Conservation (phyloP, 1,284 basidiomycete genomes). For the Afroboletus lepidellus region DNA sequence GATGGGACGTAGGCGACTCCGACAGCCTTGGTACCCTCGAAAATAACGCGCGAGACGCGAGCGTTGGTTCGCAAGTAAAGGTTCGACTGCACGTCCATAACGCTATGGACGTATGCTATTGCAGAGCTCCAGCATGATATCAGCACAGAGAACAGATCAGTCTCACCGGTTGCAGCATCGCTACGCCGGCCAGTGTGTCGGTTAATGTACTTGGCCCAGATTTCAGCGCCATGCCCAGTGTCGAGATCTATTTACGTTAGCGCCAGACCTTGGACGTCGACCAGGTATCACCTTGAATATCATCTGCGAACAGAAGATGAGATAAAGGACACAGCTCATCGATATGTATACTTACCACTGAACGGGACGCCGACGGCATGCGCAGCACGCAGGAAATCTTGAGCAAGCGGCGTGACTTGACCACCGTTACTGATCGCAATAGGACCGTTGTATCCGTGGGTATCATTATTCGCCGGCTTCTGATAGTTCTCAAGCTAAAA, state of each 20-base stretch:
- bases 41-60: slow-evolving; percentile 66
- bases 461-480: slow-evolving; percentile 57
- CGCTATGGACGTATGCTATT: slow-evolving; percentile 66
- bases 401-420: slow-evolving; percentile 57
- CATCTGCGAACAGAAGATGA: slow-evolving; percentile 42
- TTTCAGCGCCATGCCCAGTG: slow-evolving; percentile 64
- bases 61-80: slow-evolving; percentile 62
- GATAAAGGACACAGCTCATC: neutral
- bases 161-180: slow-evolving; percentile 63
- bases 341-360: slow-evolving; percentile 48
- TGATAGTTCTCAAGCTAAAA: slow-evolving; percentile 68
- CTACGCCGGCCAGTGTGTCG: slow-evolving; percentile 68
- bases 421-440: slow-evolving; percentile 71
- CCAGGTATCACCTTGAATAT: slow-evolving; percentile 50
- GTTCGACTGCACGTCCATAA: slow-evolving; percentile 66
- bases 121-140: neutral
- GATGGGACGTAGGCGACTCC: slow-evolving; percentile 69
- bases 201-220: slow-evolving; percentile 78
- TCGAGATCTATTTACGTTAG: slow-evolving; percentile 44
- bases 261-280: neutral
- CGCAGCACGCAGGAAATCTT: slow-evolving; percentile 66
- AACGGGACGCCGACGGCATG: slow-evolving; percentile 64
- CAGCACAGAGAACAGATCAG: neutral
- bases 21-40: slow-evolving; percentile 69
- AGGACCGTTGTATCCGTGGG: slow-evolving; percentile 68